Evolutionary conservation across 352 stramenopile genomes (phyloP), one percentile per base, ranked within the genome.

Genomic region (Phytophthora pisi): DNA sequence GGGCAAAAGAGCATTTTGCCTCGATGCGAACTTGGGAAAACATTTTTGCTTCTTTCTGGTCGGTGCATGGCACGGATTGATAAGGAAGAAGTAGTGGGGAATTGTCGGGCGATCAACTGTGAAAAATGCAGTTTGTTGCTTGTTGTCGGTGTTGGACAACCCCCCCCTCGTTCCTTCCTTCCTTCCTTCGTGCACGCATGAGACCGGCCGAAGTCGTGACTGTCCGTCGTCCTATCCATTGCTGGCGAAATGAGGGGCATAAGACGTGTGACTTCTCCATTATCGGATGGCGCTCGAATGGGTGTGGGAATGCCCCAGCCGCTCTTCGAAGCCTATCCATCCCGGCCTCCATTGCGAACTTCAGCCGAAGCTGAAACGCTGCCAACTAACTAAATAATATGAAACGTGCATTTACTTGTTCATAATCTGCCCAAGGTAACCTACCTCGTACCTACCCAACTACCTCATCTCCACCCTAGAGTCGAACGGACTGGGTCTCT

Each of bases 401-500:
- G 31, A 38, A 38, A 38, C 31, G 31, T 38, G 31, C 31, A 38
- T 38, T 38, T 38, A 9, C 10, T 38, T 38, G 28, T 31, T 31
- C 28, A 31, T 31, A 31, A 31, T 31, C 28, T 31, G 3, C 28
- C 5, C 26, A 30, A 30, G 26, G 26, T 30, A 20, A 30, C 26
- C 26, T 9, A 31, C 28, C 28, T 16, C 5, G 8, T 3, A 40
- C 34, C 34, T 40, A 13, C 3, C 6, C 34, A 5, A 26, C 54
- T 26, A 50, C 31, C 45, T 24, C 61, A 55, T 60, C 60, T 11
- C 8, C 15, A 40, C 1, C 34, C 34, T 83, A 89, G 24, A 89
- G 46, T 15, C 74, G 72, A 61, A 73, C 64, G 50, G 80, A 85
- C 20, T 74, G 66, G 5, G 81, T 88, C 71, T 93, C 86, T 2